phyloP scores from a whole-genome alignment of 75 land plant genomes.

The Pinus tabuliformis region DNA sequence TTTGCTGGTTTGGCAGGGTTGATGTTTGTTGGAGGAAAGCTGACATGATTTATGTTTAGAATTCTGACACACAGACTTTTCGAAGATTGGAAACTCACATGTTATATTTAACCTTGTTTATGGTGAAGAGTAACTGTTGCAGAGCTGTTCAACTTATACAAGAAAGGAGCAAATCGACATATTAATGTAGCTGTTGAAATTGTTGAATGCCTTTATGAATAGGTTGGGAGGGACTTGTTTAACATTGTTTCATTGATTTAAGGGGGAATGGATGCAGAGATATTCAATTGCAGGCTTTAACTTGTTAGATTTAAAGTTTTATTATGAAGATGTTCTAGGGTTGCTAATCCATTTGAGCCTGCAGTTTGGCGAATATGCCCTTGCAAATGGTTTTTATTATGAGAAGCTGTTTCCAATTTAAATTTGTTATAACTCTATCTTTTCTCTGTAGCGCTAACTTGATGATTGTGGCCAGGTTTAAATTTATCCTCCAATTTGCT shows the following conservation, averaged over 20 bases:
- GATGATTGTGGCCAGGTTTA: neutral
- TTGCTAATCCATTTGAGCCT: conserved; percentile 9
- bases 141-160: neutral
- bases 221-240: neutral
- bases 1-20: conserved; percentile 50
- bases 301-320: neutral
- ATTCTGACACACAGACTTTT: conserved; percentile 5
- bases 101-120: conserved; percentile 7
- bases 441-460: conserved; percentile 1
- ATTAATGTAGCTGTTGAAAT: neutral
- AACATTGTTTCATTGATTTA: neutral
- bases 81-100: conserved; percentile 7
- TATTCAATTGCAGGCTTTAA: conserved; percentile 6
- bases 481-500: neutral
- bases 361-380: conserved; percentile 10
- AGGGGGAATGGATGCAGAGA: neutral
- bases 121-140: conserved; percentile 9
- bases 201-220: neutral
- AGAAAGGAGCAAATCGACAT: neutral
- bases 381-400: conserved; percentile 1
- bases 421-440: neutral
- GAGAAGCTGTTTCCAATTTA: neutral
- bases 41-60: conserved; percentile 19
- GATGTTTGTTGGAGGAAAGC: conserved; percentile 44
- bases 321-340: neutral